phyloP scores from a whole-genome alignment of 441 rosid genomes.

The Populus hybrid region DNA sequence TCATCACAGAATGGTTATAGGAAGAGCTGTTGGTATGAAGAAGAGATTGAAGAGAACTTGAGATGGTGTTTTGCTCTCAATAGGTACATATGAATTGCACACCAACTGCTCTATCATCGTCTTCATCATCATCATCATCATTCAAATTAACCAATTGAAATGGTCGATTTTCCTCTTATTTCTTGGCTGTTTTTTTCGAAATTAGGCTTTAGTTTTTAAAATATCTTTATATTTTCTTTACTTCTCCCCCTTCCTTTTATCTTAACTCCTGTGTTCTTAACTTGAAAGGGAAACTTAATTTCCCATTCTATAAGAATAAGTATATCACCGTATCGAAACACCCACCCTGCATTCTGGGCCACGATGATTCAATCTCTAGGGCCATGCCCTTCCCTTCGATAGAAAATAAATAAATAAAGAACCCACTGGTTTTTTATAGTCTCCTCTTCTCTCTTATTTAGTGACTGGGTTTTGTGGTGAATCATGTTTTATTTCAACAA shows the following conservation, averaged over 20 bases:
- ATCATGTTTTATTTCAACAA: background rate
- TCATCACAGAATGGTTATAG: conserved; percentile 43
- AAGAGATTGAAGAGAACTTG: conserved; percentile 59
- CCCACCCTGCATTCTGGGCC: background rate
- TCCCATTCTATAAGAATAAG: background rate
- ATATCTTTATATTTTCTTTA: no score
- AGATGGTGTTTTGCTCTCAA: conserved; percentile 66
- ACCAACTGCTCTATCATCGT: no score
- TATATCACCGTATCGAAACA: background rate
- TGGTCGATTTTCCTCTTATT: no score
- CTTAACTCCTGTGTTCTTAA: background rate
- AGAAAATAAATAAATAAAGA: background rate
- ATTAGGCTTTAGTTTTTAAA: no score
- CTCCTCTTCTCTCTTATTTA: background rate
- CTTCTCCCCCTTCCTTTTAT: no score
- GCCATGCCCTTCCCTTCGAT: background rate
- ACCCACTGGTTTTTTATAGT: background rate
- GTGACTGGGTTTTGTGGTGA: background rate
- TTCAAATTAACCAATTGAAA: no score
- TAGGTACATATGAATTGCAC: conserved; percentile 28
- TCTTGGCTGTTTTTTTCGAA: no score
- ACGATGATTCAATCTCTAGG: background rate
- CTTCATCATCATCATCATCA: no score
- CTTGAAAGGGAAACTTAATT: background rate
- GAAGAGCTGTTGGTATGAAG: conserved; percentile 72